Base-by-base conservation (phyloP, 2,329 filamentous ascomycete genomes). In the Cadophora gregata region DNA sequence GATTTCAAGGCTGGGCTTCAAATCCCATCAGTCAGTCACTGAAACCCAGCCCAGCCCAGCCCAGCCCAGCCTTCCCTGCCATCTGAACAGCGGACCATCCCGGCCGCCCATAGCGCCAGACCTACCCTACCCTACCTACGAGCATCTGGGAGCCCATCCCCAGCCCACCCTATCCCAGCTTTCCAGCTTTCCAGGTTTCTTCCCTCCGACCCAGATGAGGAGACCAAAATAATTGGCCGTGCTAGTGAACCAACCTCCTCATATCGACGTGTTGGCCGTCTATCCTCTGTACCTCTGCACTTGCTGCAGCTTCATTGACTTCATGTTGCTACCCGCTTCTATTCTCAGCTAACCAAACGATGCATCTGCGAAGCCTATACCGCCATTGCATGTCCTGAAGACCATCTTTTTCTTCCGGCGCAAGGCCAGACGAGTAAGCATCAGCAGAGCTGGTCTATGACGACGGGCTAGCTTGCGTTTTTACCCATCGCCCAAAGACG, bases 401-500 rank as follows among this genome's bases (percentile, higher is more conserved):
- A 62, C 48, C 14, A 31, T 21, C 9, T 50, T 59, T 59, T 31
- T 51, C 25, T 60, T 56, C 61, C 53, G 64, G 70, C 71, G 67
- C 70, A 71, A 53, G 27, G 2, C 19, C 45, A 67, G 29, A 36
- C 31, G 33, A 38, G 55, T 38, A 24, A 58, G 31, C n/a, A 56
- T 56, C 29, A 55, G 66, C 50, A 56, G 24, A 65, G 59, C 19
- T 67, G 67, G 68, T 71, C 55, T 47, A 69, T 72, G 70, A 71
- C 71, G 61, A 68, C 59, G 60, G 68, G 58, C 14, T 19, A 36
- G 36, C 31, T 9, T 63, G n/a, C 24, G 48, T 55, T 51, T 55
- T 48, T 16, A 48, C n/a, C 9, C 38, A 48, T 48, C 36, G 25
- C 53, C 12, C 48, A 47, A 21, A 24, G 21, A 62, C 48, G 10